phyloP scores from a whole-genome alignment of 805 yeast species.

The Metschnikowia gelsemii region DNA sequence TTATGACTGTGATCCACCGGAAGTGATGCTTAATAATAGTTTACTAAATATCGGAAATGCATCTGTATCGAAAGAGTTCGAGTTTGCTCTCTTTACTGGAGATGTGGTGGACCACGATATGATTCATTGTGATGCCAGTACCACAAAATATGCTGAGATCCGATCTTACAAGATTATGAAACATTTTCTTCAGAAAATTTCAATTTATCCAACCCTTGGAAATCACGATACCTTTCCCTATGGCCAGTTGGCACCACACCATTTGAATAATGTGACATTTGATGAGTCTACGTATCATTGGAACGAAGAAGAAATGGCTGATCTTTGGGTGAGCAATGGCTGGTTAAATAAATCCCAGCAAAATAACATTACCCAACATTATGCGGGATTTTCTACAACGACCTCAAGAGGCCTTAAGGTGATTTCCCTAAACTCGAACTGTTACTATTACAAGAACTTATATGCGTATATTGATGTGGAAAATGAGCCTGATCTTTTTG shows the following conservation, averaged over 20 bases:
- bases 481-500: conserved; percentile 58
- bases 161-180: conserved; percentile 65
- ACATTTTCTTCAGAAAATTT: conserved; percentile 47
- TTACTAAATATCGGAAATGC: conserved; percentile 43
- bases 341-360: conserved; percentile 33
- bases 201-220: conserved; percentile 64
- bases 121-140: conserved; percentile 50
- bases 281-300: conserved; percentile 31
- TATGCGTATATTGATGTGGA: conserved; percentile 53
- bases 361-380: conserved; percentile 43
- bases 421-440: conserved; percentile 55
- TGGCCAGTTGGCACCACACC: conserved; percentile 59
- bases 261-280: conserved; percentile 16
- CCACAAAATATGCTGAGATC: conserved; percentile 71
- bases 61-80: conserved; percentile 40
- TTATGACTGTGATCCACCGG: conserved; percentile 68
- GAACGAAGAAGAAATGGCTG: conserved; percentile 39
- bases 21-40: conserved; percentile 56
- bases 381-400: conserved; percentile 59
- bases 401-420: conserved; percentile 49
- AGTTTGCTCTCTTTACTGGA: conserved; percentile 69
- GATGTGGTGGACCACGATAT: conserved; percentile 72
- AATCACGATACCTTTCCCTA: conserved; percentile 75
- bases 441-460: conserved; percentile 61
- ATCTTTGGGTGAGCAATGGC: conserved; percentile 37